Base-by-base conservation (phyloP, 495 filamentous ascomycete genomes). In the Thozetella sp. region DNA sequence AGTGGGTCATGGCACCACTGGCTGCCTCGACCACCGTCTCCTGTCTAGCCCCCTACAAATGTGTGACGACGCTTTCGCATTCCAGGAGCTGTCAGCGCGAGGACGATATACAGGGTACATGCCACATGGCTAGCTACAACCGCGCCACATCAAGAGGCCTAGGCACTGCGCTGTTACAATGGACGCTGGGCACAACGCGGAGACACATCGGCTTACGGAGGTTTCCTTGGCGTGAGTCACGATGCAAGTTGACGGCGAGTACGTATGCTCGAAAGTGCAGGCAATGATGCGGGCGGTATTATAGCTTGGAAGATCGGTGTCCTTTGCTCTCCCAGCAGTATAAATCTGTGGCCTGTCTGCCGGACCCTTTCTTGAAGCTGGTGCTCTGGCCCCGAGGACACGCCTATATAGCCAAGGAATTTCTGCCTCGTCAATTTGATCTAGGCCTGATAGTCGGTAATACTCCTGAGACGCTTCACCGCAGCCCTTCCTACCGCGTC, bases 1-100 rank as follows among this genome's bases (percentile, higher is more conserved):
- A 57, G 75, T 74, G 72, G 73, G 63, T 67, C 71, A 74, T 78
- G 68, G 67, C 68, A 67, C 75, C 69, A 76, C 63, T 70, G 66
- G 62, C 11, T 56, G 17, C 2, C 11, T 43, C 25, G 23, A 34
- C 54, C 51, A 24, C 11, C 25, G 22, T 46, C 24, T 25, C 45
- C 9, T 9, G 30, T 17, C 30, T 37, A 9, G 30, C 30, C 6
- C 30, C 17, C 30, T 37, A 37, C 6, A 37, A 37, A 37, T 37
- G 17, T 37, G 30, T 37, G 30, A 15, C 30, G 30, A 37, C 15
- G 30, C 30, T n/a, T n/a, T 37, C 30, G 6, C 6, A 37, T 6
- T 37, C 15, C 30, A 37, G 30, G 15, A 15, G 6, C 30, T 37
- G 30, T 37, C 30, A 15, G 30, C 30, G 30, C 30, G 6, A 37